Conservation (phyloP, 2,329 filamentous ascomycete genomes). For the Coniella vitis region DNA sequence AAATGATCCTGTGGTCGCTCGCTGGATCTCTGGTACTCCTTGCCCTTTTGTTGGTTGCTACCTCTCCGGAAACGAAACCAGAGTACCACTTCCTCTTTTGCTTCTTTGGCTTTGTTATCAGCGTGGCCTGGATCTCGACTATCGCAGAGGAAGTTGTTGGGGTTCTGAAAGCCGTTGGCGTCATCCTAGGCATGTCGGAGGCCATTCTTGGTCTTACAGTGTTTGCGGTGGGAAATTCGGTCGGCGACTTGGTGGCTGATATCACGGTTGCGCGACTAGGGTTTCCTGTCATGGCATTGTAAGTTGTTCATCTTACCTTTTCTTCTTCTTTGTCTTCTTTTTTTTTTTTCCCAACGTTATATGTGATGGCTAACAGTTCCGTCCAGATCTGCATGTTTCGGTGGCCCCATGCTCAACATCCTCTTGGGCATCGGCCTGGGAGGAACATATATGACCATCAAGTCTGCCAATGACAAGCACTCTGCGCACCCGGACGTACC, state of each 20-base stretch:
- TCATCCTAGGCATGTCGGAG: constrained; percentile 88
- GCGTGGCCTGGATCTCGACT: constrained; percentile 92
- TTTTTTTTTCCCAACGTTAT: constrained; percentile 19
- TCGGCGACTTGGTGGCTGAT: constrained; percentile 90
- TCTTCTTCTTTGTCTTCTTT: background rate
- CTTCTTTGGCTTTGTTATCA: constrained; percentile 83
- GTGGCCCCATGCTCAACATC: constrained; percentile 98
- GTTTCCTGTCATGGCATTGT: constrained; percentile 90
- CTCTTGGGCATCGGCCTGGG: constrained; percentile 88
- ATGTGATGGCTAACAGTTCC: background rate
- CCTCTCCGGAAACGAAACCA: constrained; percentile 59
- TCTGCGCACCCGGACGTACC: constrained; percentile 59
- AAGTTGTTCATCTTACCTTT: constrained; percentile 26
- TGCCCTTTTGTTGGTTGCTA: constrained; percentile 59
- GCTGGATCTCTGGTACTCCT: constrained; percentile 63
- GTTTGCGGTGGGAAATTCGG: constrained; percentile 91
- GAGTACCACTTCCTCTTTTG: constrained; percentile 73
- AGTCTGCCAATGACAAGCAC: constrained; percentile 58
- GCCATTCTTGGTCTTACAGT: constrained; percentile 91
- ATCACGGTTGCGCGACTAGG: constrained; percentile 90
- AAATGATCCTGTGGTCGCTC: constrained; percentile 57
- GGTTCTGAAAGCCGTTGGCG: constrained; percentile 85
- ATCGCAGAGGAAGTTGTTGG: constrained; percentile 95
- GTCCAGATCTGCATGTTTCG: constrained; percentile 77
- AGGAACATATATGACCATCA: constrained; percentile 80